Base-by-base conservation (phyloP, 495 filamentous ascomycete species). In the Penicilliopsis zonata region DNA sequence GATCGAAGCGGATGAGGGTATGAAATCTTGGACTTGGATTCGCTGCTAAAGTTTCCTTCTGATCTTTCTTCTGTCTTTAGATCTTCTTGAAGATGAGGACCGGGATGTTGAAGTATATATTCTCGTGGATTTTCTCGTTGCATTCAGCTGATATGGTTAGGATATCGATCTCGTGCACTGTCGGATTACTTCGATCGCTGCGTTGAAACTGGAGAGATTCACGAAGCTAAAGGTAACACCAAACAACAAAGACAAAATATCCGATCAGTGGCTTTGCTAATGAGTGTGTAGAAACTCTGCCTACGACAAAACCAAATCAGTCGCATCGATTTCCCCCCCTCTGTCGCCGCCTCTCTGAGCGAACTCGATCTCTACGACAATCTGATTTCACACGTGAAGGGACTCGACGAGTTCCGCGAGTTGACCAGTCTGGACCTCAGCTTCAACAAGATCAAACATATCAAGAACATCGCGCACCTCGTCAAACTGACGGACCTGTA, bases 371-470 rank as follows among this genome's bases (percentile, higher is more conserved):
- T 99, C 43, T 99, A 99, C 67, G 90, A 99, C 54, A 99, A 99
- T 50, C 66, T 87, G n/a, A 86, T 98, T 45, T 71, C 76, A 3
- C 86, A 93, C 49, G 70, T 95, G 47, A 74, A 78, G 42, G 83
- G 83, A 20, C 69, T 99, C 18, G 85, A 93, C 17, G 67, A 75
- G 28, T 72, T 95, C 21, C 64, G 59, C 6, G 63, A 82, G 19
- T 66, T 99, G 13, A 83, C 68, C 9, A 81, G 64, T 34, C 70
- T 99, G 30, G 90, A 99, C 50, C 64, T 99, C 22, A 88, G 82
- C 47, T 99, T 94, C 73, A 99, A 99, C 59, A 95, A 94, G 63
- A 88, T 99, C 61, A 95, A 94, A 53, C 87, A 96, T 52, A 93
- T 99, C 67, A 92, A 92, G 61, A 73, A 86, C 47, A 57, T 96